Percentiles rank a stretch among this genome's conserved stretches.
phyloP scores from a whole-genome alignment of 768 basidiomycete species.

The Inosperma sp. region DNA sequence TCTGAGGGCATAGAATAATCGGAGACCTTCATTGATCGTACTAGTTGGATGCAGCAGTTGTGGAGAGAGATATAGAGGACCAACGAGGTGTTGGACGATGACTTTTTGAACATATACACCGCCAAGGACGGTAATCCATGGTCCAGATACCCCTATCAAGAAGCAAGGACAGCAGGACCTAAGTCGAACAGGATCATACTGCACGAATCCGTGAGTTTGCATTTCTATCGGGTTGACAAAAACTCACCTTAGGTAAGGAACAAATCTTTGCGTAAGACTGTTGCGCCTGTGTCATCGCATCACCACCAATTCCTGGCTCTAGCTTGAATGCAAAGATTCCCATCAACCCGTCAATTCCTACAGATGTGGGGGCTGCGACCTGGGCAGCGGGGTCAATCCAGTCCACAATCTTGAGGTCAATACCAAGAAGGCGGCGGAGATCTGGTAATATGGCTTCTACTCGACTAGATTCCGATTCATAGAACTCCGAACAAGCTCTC shows the following conservation, averaged over 20 bases:
- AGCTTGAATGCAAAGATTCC: not conserved
- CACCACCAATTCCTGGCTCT: not conserved
- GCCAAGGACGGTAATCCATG: not conserved
- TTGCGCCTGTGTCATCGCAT: not conserved
- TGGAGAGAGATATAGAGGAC: not conserved
- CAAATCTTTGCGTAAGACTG: not conserved
- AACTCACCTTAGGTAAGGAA: not conserved
- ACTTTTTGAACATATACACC: too few relatives aligned
- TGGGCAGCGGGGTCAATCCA: not conserved
- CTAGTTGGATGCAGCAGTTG: not conserved
- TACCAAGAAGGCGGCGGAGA: not conserved
- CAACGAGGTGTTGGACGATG: not conserved
- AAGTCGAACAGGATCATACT: not conserved
- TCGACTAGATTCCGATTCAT: not conserved
- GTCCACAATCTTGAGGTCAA: not conserved
- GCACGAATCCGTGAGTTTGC: not conserved
- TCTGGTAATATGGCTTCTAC: not conserved
- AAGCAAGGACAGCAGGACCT: too few relatives aligned
- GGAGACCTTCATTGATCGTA: not conserved
- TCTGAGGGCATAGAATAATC: slow-evolving; percentile 2
- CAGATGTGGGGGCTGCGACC: not conserved
- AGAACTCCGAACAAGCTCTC: not conserved
- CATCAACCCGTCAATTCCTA: not conserved
- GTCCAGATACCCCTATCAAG: not conserved
- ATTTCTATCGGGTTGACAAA: not conserved